Base-by-base conservation (phyloP, 1,284 basidiomycete genomes). In the Heliocybe sulcata region DNA sequence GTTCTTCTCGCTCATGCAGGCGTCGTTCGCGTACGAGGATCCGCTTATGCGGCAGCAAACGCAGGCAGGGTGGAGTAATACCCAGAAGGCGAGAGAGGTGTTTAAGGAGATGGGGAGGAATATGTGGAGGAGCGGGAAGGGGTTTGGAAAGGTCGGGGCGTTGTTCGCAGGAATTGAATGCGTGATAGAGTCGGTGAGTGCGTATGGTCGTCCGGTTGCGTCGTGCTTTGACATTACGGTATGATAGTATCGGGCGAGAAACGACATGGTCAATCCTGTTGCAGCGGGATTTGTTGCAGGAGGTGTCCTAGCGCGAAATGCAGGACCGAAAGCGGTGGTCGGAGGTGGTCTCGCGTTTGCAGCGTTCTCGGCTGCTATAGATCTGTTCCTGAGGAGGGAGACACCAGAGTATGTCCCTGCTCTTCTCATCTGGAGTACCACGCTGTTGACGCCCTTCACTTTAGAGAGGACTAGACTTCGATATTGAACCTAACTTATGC, bases 1-100 rank as follows among this genome's bases (percentile, higher is more conserved):
- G 27, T 95, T 98, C 77, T 94, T 99, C 74, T 92, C 93, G 1
- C 79, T 99, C 58, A 96, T 99, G 94, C 93, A 91, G 45, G 80
- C 94, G 12, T 94, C 92, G 29, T 96, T 99, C 67, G 89, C 90
- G 25, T 94, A 97, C 65, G 96, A 98, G 69, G 96, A 98, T 69
- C 96, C 96, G 4, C 73, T 93, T 51, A 78, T 92, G 35, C 83
- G 91, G 51, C 76, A 84, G 51, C 81, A 83, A 58, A 74, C 75
- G n/a, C 79, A 81, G 56, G 73, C 81, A 14, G 77, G 74, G 14
- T 65, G 87, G 71, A 82, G 72, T 58, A 82, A 80, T 47, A 79
- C 77, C 27, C 87, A 93, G 68, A 92, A 95, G 66, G 90, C 94
- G 0, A 79, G 82, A 49, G 85, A 89, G 62, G 86, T 97, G 42